Evolutionary conservation across 164 flowering plant species (phyloP).

Genomic region (Magnolia sinica): DNA sequence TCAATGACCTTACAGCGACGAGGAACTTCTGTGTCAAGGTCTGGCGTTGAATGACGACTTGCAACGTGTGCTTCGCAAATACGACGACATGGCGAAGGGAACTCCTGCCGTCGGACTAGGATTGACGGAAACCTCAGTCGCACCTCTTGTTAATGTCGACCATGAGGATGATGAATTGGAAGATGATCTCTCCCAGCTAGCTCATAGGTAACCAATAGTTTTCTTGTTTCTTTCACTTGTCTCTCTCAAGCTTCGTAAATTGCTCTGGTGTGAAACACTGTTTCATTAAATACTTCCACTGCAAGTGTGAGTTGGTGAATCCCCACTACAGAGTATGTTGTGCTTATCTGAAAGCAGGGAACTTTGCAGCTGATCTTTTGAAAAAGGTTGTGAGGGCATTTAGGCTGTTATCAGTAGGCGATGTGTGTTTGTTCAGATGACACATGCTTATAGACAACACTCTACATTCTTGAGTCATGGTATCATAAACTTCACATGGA

Average conservation of each 20-base stretch:
- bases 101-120: conserved; percentile 18
- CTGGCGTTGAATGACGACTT: conserved; percentile 79
- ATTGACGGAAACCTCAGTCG: conserved; percentile 10
- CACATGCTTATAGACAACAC: too few relatives aligned
- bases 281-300: too few relatives aligned
- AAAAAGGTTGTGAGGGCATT: too few relatives aligned
- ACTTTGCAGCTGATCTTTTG: not conserved
- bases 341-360: not conserved
- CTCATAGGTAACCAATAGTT: conserved; percentile 55
- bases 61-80: conserved; percentile 72
- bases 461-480: too few relatives aligned
- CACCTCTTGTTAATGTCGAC: conserved; percentile 59
- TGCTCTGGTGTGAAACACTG: not conserved
- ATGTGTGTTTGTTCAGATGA: too few relatives aligned
- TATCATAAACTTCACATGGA: not conserved
- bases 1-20: conserved; percentile 52
- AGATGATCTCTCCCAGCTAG: conserved; percentile 80
- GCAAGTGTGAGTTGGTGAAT: too few relatives aligned
- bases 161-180: conserved; percentile 93
- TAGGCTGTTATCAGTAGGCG: too few relatives aligned
- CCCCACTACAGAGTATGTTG: too few relatives aligned
- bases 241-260: not conserved
- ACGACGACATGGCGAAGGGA: conserved; percentile 74
- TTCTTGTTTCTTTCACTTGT: not conserved
- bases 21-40: conserved; percentile 80